Evolutionary conservation across 768 basidiomycete genomes (phyloP), one percentile per base, ranked within the genome.

Genomic region (Phylloporus arenicola): DNA sequence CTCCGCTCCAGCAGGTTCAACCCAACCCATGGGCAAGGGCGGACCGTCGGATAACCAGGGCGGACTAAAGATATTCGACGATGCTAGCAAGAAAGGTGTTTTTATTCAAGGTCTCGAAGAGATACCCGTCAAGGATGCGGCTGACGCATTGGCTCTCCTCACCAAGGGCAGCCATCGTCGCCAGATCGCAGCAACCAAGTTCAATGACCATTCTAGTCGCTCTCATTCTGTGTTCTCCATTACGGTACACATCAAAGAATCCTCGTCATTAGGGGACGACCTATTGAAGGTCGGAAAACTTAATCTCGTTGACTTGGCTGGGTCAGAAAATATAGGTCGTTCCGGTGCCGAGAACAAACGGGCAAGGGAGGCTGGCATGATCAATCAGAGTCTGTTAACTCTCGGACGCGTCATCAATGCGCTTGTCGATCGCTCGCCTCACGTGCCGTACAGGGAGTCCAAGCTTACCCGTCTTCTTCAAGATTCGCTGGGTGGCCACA

Each of bases 211-310:
- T 58, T 95, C 92, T 5, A 90, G 93, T 70, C 92, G 96, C 13
- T 98, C 96, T 0, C 96, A 99, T 65, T 96, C 94, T 1, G 86
- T 99, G 14, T 97, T 99, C 68, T 89, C 92, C n/a, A 82, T 99
- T 59, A 92, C 91, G 0, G 87, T 99, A 0, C 92, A 96, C 62
- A 81, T 83, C 55, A 97, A 94, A 60, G 93, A 96, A 64, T 79
- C 80, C 1, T 81, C 83, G 1, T 66, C 77, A 10, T 73, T 82
- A 33, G 89, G 89, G 2, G 92, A 97, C 55, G 94, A 98, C 64
- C 73, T 96, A 6, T 75, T 98, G 42, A 88, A 87, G 63, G 84
- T 93, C 29, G 96, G 96, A 20, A 98, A 98, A 67, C 78, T 99
- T 39, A 97, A 98, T 67, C 80, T 99, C 19, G 96, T 99, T 47